These are phyloP conservation scores for Hydnum rufescens DNA, from an alignment of 768 basidiomycete species.

Conservation along the genomic window DNA sequence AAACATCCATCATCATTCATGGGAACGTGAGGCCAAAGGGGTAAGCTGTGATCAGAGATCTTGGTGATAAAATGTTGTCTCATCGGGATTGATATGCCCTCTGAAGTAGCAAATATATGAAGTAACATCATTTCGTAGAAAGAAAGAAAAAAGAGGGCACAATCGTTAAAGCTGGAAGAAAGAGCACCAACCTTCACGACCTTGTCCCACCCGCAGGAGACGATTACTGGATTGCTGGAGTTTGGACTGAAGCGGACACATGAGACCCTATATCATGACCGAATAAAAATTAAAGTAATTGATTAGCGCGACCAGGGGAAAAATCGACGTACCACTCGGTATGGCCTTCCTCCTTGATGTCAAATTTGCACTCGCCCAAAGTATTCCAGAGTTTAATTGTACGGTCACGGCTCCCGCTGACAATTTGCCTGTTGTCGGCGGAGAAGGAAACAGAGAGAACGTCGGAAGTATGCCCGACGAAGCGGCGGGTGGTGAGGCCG, in stretches of 20 bases:
- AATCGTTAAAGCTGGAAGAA: background rate
- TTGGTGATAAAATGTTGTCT: constrained; percentile 60
- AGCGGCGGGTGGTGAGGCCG: constrained; percentile 85
- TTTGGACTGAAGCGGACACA: constrained; percentile 99
- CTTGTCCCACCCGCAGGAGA: constrained; percentile 99
- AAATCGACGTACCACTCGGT: constrained; percentile 59
- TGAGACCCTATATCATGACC: constrained; percentile 50
- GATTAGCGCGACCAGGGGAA: background rate
- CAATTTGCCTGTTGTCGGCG: constrained; percentile 98
- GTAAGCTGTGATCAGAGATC: constrained; percentile 37
- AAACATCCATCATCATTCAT: background rate
- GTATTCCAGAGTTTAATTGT: constrained; percentile 99
- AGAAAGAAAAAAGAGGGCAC: background rate
- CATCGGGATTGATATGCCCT: constrained; percentile 45
- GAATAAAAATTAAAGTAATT: too few relatives aligned
- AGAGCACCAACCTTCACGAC: constrained; percentile 83
- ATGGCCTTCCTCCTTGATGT: constrained; percentile 98
- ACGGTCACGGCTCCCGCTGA: constrained; percentile 90
- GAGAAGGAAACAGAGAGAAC: constrained; percentile 99
- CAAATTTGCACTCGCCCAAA: constrained; percentile 98
- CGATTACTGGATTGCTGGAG: constrained; percentile 91
- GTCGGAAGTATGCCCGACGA: constrained; percentile 95
- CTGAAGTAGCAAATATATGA: constrained; percentile 85
- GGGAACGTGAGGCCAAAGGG: background rate
- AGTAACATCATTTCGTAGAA: constrained; percentile 24